Conservation (phyloP, 1,139 yeast species). For the Blastobotrys persicus region DNA sequence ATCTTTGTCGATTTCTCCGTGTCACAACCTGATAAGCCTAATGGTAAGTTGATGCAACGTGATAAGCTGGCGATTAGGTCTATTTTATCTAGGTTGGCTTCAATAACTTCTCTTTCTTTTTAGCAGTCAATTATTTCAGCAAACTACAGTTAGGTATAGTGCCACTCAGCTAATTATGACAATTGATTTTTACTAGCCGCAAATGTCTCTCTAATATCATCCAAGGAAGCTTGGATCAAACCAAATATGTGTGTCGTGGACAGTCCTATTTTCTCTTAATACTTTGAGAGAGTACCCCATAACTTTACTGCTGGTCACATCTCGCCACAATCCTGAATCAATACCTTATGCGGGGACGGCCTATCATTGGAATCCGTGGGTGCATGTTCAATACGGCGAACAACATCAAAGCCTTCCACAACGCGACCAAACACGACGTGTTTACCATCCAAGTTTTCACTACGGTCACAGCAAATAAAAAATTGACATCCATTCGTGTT, state of each 20-base stretch:
- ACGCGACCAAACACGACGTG: slow-evolving; percentile 44
- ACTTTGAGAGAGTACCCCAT: no score
- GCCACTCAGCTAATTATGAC: no score
- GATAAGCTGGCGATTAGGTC: neutral
- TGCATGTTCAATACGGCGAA: slow-evolving; percentile 64
- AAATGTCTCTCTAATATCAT: no score
- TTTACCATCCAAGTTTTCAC: slow-evolving; percentile 38
- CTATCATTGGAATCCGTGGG: slow-evolving; percentile 63
- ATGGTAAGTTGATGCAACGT: neutral
- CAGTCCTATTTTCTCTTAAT: no score
- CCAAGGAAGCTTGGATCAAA: no score
- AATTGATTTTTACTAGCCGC: no score
- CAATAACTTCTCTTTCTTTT: no score
- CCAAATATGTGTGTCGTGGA: no score
- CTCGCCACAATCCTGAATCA: slow-evolving; percentile 40
- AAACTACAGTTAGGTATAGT: no score
- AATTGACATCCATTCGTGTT: slow-evolving; percentile 45
- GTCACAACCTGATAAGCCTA: neutral
- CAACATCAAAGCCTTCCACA: slow-evolving; percentile 58
- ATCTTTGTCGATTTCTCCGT: slow-evolving; percentile 16
- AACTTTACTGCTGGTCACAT: no score
- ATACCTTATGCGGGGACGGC: slow-evolving; percentile 44
- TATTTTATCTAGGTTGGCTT: neutral
- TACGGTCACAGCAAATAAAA: slow-evolving; percentile 36
- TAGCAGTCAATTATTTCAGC: no score